phyloP scores from a whole-genome alignment of 768 basidiomycete species.

The Lactarius hengduanensis region DNA sequence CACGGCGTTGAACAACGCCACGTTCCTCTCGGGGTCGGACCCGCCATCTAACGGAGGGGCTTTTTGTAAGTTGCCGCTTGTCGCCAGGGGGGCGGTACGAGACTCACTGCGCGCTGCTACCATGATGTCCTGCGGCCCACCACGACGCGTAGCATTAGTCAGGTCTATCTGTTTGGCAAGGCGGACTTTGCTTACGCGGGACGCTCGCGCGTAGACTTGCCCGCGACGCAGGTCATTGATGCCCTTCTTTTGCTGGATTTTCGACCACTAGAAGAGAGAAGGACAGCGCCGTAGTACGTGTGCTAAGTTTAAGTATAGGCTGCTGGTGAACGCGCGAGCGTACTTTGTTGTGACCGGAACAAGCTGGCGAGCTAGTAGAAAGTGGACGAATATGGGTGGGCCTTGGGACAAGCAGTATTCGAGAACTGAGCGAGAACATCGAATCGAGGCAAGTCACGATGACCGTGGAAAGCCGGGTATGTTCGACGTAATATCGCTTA shows the following conservation, averaged over 20 bases:
- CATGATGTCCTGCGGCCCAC: conserved; percentile 24
- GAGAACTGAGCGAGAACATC: neutral
- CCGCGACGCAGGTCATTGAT: conserved; percentile 23
- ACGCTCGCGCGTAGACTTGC: conserved; percentile 20
- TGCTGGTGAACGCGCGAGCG: neutral
- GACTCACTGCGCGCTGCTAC: conserved; percentile 29
- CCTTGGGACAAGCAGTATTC: neutral
- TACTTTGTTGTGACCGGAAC: conserved; percentile 30
- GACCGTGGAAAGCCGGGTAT: neutral
- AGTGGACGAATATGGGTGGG: conserved; percentile 1
- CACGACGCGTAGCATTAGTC: neutral
- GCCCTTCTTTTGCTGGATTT: conserved; percentile 29
- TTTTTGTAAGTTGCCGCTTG: neutral
- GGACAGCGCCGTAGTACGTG: neutral
- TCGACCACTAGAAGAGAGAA: conserved; percentile 27
- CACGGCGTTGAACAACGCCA: conserved; percentile 22
- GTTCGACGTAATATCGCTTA: neutral
- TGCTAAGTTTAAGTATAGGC: neutral
- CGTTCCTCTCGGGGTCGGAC: conserved; percentile 25
- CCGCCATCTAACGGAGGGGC: conserved; percentile 23
- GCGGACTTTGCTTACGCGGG: conserved; percentile 19
- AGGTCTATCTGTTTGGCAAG: neutral
- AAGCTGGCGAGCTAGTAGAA: conserved; percentile 2
- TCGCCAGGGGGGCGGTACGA: neutral
- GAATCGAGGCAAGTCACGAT: neutral